Evolutionary conservation across 2,329 filamentous ascomycete genomes (phyloP), one percentile per base, ranked within the genome.

Genomic region (Fusarium falciforme): DNA sequence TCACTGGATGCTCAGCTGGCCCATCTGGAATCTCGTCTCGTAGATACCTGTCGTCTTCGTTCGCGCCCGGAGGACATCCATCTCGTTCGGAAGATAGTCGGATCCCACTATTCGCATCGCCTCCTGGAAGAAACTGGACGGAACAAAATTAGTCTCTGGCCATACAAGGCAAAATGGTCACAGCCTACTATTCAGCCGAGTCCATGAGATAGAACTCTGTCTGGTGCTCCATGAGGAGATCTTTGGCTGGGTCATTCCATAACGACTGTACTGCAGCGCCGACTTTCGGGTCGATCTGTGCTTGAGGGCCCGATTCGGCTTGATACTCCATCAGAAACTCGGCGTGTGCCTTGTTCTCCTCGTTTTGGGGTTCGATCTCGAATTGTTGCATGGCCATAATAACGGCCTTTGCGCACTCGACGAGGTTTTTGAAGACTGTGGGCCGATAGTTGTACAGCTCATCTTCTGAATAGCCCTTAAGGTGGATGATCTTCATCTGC

Each of bases 401-500:
- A 72, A 99, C 90, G 60, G 95, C 93, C 82, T 98, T 98, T 76
- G 95, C 94, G 87, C 96, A 99, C 84, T 99, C 96, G 77, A 98
- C 90, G 69, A 99, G 88, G 83, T 99, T 99, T 86, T 99, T 99
- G 87, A 97, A 99, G 70, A 99, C 95, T 36, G 96, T 98, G 72
- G 97, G 91, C 68, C 96, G 93, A 86, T 98, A 98, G 82, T 98
- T 93, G 79, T 93, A 93, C 59, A 98, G 89, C 84, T 99, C 96
- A 79, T 98, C 96, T 76, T 94, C 91, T 12, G 94, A 95, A 84
- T 99, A 99, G 70, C 96, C 96, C 85, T 98, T 98, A 79, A 98
- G 93, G 81, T 99, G 96, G 80, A 99, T 98, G 79, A 99, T 99
- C 86, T 98, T 99, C 96, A 99, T 99, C 88, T 99, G 96, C 85